Conservation (phyloP, 31 red algal species). For the Porphyra umbilicalis region DNA sequence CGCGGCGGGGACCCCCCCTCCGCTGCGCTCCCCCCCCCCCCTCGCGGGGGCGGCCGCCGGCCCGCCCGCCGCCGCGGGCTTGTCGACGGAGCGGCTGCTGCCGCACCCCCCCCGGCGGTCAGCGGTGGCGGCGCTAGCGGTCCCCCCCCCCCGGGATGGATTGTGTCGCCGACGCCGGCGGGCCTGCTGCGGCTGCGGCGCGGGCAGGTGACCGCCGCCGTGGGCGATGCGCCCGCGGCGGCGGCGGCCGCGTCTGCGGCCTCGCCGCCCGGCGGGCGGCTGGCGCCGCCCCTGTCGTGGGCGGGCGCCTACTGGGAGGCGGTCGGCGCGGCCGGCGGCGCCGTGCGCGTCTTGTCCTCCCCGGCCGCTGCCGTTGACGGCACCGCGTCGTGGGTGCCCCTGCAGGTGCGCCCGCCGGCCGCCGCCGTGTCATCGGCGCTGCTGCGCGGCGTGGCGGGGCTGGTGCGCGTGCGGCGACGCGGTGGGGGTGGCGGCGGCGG, state of each 20-base stretch:
- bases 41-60: too few relatives aligned
- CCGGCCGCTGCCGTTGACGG: not conserved
- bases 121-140: not conserved
- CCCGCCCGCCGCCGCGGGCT: not conserved
- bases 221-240: not conserved
- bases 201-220: not conserved
- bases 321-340: not conserved
- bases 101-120: not conserved
- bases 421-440: not conserved
- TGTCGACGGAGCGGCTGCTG: not conserved
- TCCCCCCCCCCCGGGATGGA: not conserved
- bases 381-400: not conserved
- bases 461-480: not conserved
- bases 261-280: not conserved
- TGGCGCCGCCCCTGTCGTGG: not conserved
- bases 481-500: not conserved
- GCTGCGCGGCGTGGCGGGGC: not conserved
- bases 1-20: not conserved
- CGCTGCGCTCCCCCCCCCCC: not conserved
- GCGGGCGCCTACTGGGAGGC: not conserved
- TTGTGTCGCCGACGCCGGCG: not conserved
- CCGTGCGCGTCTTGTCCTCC: not conserved
- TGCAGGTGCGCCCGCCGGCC: not conserved
- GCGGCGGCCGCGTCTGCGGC: not conserved
- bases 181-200: not conserved